Evolutionary conservation across 2,329 filamentous ascomycete genomes (phyloP).

Genomic region (Colletotrichum coccodes): DNA sequence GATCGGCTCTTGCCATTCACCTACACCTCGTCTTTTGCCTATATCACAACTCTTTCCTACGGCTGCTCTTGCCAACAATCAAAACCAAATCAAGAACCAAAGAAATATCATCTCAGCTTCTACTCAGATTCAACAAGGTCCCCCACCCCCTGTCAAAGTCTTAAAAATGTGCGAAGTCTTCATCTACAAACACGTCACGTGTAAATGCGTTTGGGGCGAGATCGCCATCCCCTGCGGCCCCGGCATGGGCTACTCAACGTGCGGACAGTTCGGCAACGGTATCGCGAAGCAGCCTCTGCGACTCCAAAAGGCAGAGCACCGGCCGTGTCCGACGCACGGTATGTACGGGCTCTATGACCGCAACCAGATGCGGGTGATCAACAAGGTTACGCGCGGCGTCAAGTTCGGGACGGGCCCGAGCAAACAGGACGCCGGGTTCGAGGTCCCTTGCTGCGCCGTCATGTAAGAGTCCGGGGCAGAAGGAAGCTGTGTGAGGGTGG

Average conservation of each 20-base stretch:
- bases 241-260: constrained; percentile 61
- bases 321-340: constrained; percentile 54
- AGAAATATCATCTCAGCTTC: not conserved
- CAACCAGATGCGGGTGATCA: constrained; percentile 58
- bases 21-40: not conserved
- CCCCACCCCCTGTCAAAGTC: no score
- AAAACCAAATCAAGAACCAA: not conserved
- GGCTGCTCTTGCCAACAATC: not conserved
- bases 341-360: constrained; percentile 55
- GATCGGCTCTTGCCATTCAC: not conserved
- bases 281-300: constrained; percentile 47
- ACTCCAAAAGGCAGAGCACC: constrained; percentile 46
- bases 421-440: constrained; percentile 47
- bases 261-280: constrained; percentile 47
- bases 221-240: constrained; percentile 58
- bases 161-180: constrained; percentile 60
- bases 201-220: constrained; percentile 63
- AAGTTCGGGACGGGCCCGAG: constrained; percentile 60
- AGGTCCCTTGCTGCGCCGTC: constrained; percentile 45
- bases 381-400: constrained; percentile 52
- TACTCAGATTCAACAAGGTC: no score
- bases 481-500: not conserved
- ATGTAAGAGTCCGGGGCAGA: no score
- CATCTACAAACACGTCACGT: constrained; percentile 58
- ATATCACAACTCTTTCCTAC: no score